Evolutionary conservation across 2,329 filamentous ascomycete species (phyloP), one percentile per base, ranked within the genome.

Genomic region (Daldinia eschscholtzii): DNA sequence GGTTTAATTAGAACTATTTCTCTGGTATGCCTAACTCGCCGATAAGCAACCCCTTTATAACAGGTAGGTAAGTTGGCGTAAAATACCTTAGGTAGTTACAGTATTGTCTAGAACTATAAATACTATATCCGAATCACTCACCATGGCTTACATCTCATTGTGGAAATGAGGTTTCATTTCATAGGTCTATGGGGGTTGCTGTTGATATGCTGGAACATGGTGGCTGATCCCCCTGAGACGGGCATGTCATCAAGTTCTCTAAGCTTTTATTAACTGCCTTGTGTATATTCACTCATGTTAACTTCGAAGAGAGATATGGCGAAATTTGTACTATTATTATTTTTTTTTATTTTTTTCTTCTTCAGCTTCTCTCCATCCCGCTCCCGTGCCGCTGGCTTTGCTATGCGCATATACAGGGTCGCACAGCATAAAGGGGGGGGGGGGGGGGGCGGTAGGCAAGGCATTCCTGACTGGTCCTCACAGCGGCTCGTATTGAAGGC

Each of bases 401-500:
- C 15, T 13, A 26, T 23, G 23, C 7, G 20, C 41, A 30, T 52
- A 57, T 61, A 18, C 63, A 28, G 56, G 41, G 65, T 68, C 56
- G 59, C 65, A 68, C 65, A 37, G n/a, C 65, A 68, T 67, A 61
- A 65, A n/a, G n/a, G n/a, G n/a, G n/a, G n/a, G n/a, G n/a, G n/a
- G n/a, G n/a, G n/a, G n/a, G n/a, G 64, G 20, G 20, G 20, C 1
- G 20, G 20, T 23, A 23, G 20, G 52, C 33, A 9, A 35, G 50
- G 55, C 39, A 44, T 61, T 53, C 57, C 58, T 63, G 59, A 42
- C 53, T 50, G 41, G 65, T 48, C 57, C 50, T 41, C 44, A n/a
- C 59, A 30, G 64, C 57, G 61, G 61, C 61, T 70, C 70, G 70
- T 71, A 71, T 71, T 70, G 56, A 28, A 61, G 61, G 50, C 70